phyloP scores from a whole-genome alignment of 495 filamentous ascomycete species.

The Tuber borchii region DNA sequence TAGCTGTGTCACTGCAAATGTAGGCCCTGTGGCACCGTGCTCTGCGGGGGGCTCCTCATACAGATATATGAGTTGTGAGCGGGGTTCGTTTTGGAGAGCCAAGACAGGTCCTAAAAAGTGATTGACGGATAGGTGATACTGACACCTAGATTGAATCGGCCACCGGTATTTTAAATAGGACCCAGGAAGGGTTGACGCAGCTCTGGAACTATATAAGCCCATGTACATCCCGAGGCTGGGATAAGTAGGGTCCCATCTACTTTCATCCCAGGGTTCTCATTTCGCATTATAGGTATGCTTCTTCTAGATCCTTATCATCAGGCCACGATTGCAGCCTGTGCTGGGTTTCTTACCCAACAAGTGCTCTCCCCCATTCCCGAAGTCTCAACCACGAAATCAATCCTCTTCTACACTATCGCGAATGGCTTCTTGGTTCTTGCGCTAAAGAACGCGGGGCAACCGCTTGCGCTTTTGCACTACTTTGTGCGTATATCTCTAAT shows the following conservation, averaged over 20 bases:
- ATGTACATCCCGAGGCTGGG: neutral
- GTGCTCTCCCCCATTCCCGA: conserved; percentile 23
- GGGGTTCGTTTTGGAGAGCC: neutral
- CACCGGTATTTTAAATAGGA: neutral
- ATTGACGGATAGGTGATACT: neutral
- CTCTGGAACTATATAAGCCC: neutral
- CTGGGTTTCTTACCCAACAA: conserved; percentile 3
- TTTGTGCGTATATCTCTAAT: conserved; percentile 7
- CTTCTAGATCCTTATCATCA: neutral
- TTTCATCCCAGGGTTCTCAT: neutral
- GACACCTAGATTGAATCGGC: neutral
- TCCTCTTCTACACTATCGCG: conserved; percentile 11
- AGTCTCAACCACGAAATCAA: conserved; percentile 15
- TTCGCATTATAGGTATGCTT: neutral
- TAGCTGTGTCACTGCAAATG: neutral
- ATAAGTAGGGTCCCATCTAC: neutral
- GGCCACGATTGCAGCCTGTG: neutral
- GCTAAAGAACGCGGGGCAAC: neutral
- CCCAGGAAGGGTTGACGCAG: neutral
- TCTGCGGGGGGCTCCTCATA: neutral
- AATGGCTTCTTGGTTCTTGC: neutral
- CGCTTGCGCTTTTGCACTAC: neutral
- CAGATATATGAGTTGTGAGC: neutral
- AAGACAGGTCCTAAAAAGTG: neutral
- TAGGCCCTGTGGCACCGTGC: neutral